Evolutionary conservation across 73 alveolate species (phyloP), one percentile per base, ranked within the genome.

Genomic region (Halteria grandinella): DNA sequence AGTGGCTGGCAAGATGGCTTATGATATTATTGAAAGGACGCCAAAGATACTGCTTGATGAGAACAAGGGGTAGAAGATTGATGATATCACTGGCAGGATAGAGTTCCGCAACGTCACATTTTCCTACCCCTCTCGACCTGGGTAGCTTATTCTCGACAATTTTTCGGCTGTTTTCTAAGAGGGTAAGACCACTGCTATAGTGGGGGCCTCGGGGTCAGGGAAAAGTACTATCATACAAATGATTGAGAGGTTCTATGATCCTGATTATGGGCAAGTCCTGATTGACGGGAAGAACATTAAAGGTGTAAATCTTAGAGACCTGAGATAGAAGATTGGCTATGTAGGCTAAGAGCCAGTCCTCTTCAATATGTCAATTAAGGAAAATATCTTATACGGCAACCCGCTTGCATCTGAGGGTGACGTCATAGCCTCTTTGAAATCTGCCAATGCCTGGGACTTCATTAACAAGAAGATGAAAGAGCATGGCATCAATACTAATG

Each of bases 271-370:
- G 5, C 58, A 73, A 29, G 82, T 94, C 18, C 44, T 55, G 44
- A 69, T 94, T 18, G 95, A 92, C 69, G 97, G 92, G 31, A 43
- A 76, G 10, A 83, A 89, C 75, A 49, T 94, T 28, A 94, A 55
- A 71, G 83, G 62, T 33, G 31, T 82, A 36, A 57, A 89, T 58
- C 29, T 92, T 69, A 70, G 83, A 79, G 55, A 77, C 59, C 69
- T 85, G 23, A 79, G 98, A 76, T 39, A 62, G 18, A 45, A 92
- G 66, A 89, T 94, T 43, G 96, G 96, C 24, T 82, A 74, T 47
- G 99, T 95, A 14, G 94, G 97, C 39, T 92, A 94, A 87, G 99
- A 94, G 60, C 99, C 99, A 0, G 97, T 94, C 12, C 81, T 94
- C 51, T 93, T 94, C 74, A 92, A 94, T 48, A 86, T 90, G 41